These are phyloP conservation scores for Hypoxylon rickii DNA, from an alignment of 495 filamentous ascomycete species.

Conservation along the genomic window DNA sequence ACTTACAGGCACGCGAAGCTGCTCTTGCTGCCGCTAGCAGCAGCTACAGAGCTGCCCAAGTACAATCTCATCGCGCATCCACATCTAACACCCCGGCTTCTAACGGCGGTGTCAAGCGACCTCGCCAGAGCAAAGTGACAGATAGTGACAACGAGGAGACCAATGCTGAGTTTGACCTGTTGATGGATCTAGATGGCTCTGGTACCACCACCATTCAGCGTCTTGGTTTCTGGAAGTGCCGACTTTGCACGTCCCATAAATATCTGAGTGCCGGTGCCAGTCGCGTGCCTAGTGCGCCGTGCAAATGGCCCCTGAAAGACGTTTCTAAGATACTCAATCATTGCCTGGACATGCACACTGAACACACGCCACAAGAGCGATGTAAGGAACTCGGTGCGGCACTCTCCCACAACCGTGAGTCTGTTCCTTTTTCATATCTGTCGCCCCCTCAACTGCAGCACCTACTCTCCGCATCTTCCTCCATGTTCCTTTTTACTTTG, in stretches of 20 bases:
- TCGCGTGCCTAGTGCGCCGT: slow-evolving; percentile 48
- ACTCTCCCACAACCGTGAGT: slow-evolving; percentile 45
- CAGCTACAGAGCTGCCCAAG: not conserved
- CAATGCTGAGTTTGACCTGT: not conserved
- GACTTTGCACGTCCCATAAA: slow-evolving; percentile 46
- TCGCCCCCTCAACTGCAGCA: slow-evolving; percentile 2
- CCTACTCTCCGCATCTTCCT: not conserved
- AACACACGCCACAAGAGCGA: slow-evolving; percentile 44
- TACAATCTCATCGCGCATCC: slow-evolving; percentile 3
- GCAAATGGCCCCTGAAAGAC: slow-evolving; percentile 53
- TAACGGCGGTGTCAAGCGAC: slow-evolving; percentile 16
- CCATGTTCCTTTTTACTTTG: no score
- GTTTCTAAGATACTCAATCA: slow-evolving; percentile 53
- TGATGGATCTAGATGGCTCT: not conserved
- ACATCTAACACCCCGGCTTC: not conserved
- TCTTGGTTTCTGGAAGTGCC: slow-evolving; percentile 52
- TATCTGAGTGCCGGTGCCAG: slow-evolving; percentile 44
- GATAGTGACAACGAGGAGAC: slow-evolving; percentile 25
- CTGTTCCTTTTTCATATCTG: not conserved
- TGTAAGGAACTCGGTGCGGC: slow-evolving; percentile 48
- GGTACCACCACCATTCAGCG: slow-evolving; percentile 38
- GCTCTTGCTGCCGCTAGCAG: not conserved
- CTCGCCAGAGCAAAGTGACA: slow-evolving; percentile 1
- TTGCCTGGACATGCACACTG: slow-evolving; percentile 49
- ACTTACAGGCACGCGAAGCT: slow-evolving; percentile 20